These are phyloP conservation scores for Cytospora piceae DNA, from an alignment of 2,329 filamentous ascomycete genomes.

Conservation along the genomic window DNA sequence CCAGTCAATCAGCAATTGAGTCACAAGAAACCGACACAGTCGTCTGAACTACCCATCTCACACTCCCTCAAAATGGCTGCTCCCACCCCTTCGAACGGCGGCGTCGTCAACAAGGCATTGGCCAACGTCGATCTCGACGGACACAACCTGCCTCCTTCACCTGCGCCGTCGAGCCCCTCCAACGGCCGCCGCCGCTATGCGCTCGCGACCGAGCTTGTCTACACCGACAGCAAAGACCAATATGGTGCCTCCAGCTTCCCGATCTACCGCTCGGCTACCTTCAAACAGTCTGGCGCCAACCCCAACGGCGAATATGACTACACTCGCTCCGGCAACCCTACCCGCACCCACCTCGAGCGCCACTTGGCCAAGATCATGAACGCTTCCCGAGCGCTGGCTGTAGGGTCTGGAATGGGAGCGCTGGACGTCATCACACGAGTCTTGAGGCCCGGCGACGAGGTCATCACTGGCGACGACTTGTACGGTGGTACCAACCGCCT, in stretches of 20 bases:
- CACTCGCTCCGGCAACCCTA: constrained; percentile 96
- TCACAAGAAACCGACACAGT: constrained; percentile 10
- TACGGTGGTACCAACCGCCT: constrained; percentile 95
- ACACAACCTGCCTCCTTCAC: constrained; percentile 85
- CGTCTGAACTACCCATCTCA: background rate
- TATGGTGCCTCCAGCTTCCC: constrained; percentile 96
- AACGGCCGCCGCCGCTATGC: constrained; percentile 84
- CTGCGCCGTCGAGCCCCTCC: constrained; percentile 87
- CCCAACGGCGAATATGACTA: constrained; percentile 96
- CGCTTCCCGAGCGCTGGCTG: constrained; percentile 85
- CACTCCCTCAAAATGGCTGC: constrained; percentile 20
- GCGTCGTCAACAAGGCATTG: constrained; percentile 47
- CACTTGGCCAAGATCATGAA: constrained; percentile 99
- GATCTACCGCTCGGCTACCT: constrained; percentile 98
- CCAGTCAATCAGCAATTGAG: constrained; percentile 11
- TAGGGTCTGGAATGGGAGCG: constrained; percentile 96
- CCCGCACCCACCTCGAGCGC: constrained; percentile 90
- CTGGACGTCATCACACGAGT: constrained; percentile 94
- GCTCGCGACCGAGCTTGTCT: constrained; percentile 93
- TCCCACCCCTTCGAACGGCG: constrained; percentile 19
- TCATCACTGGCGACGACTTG: constrained; percentile 94
- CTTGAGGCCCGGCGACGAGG: constrained; percentile 90
- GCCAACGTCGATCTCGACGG: constrained; percentile 76
- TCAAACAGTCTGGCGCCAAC: constrained; percentile 84
- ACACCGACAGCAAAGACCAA: constrained; percentile 94